phyloP scores from a whole-genome alignment of 352 stramenopile genomes.

The Globisporangium mamillatum region DNA sequence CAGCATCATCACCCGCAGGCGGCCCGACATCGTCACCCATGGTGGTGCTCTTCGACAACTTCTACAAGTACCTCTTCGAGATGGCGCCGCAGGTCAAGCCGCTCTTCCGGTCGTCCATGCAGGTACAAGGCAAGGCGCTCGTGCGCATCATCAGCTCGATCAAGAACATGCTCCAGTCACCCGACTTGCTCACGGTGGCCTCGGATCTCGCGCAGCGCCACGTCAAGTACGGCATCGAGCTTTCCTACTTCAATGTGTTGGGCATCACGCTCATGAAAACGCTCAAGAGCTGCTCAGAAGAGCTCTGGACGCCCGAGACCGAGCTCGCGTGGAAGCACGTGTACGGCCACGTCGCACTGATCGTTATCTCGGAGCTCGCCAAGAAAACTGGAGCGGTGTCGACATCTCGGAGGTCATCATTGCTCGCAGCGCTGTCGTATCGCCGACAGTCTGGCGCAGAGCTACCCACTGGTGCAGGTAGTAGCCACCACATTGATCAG shows the following conservation, averaged over 20 bases:
- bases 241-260: slow-evolving; percentile 34
- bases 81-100: slow-evolving; percentile 33
- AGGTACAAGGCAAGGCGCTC: slow-evolving; percentile 38
- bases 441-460: slow-evolving; percentile 4
- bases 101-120: slow-evolving; percentile 40
- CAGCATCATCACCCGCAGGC: not conserved
- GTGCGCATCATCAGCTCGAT: slow-evolving; percentile 39
- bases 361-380: slow-evolving; percentile 23
- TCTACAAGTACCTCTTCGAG: slow-evolving; percentile 41
- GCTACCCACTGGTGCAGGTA: not conserved
- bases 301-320: slow-evolving; percentile 29
- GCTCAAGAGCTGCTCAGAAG: slow-evolving; percentile 26
- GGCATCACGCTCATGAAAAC: slow-evolving; percentile 27
- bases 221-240: slow-evolving; percentile 37
- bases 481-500: not conserved
- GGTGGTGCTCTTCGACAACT: slow-evolving; percentile 38
- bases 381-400: slow-evolving; percentile 5
- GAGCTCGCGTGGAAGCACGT: slow-evolving; percentile 26
- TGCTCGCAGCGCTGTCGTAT: slow-evolving; percentile 6
- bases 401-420: slow-evolving; percentile 2
- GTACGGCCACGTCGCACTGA: slow-evolving; percentile 26
- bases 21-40: slow-evolving; percentile 23
- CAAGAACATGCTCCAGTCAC: slow-evolving; percentile 34
- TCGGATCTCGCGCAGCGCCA: slow-evolving; percentile 29
- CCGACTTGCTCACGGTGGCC: slow-evolving; percentile 26